These are phyloP conservation scores for Penicillium sp. DNA, from an alignment of 2,329 filamentous ascomycete genomes.

Conservation along the genomic window DNA sequence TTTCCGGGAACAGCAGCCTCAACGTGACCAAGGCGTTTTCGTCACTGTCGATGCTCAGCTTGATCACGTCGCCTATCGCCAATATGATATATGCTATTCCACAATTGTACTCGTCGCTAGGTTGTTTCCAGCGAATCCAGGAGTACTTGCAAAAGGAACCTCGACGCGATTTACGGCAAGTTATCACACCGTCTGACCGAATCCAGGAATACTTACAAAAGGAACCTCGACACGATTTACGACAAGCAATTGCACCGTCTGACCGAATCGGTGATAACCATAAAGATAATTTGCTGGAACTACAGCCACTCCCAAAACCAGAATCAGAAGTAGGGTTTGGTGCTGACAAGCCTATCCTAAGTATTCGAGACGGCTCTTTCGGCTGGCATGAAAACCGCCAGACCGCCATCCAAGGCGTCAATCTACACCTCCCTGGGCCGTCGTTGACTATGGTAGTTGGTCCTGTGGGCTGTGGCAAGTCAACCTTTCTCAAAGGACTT, in stretches of 20 bases:
- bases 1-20: slow-evolving; percentile 8
- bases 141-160: slow-evolving; percentile 8
- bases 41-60: slow-evolving; percentile 15
- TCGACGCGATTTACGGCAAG: not conserved
- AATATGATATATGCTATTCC: slow-evolving; percentile 11
- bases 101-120: slow-evolving; percentile 4
- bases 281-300: not conserved
- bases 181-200: not conserved
- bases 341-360: not conserved
- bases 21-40: slow-evolving; percentile 16
- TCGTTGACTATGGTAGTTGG: not conserved
- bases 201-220: slow-evolving; percentile 7
- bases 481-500: not conserved
- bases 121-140: slow-evolving; percentile 10
- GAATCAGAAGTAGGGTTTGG: not conserved
- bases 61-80: slow-evolving; percentile 14
- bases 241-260: not conserved
- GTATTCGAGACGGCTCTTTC: slow-evolving; percentile 5
- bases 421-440: not conserved
- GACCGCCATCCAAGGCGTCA: not conserved
- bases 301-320: not conserved
- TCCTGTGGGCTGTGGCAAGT: slow-evolving; percentile 3
- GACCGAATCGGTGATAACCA: not conserved
- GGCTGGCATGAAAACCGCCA: not conserved
- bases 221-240: slow-evolving; percentile 3